Evolutionary conservation across 495 filamentous ascomycete species (phyloP), one percentile per base, ranked within the genome.

Genomic region (Rostrohypoxylon terebratum): DNA sequence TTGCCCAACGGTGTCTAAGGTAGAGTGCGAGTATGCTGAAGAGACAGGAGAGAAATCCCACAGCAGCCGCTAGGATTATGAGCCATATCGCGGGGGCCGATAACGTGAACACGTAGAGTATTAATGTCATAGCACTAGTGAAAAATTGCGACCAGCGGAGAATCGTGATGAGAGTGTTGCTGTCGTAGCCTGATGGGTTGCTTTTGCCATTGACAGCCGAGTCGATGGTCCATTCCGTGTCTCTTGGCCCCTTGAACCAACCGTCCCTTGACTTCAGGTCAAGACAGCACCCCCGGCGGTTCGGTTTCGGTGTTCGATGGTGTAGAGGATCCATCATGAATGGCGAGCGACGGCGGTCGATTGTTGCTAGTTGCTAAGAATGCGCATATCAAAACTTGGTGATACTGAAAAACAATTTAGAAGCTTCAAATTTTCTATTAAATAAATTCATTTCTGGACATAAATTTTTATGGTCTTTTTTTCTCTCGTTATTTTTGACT

Each of bases 111-210:
- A 70, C 51, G 31, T 74, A 74, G 28, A 67, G n/a, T 38, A 63
- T 55, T 1, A 70, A 11, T 25, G 44, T 34, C 45, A 69, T 16
- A 34, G 58, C 9, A 47, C 62, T 58, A 9, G 31, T 21, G 10
- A 74, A 25, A 34, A 63, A 70, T 47, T 74, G 71, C 7, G 66
- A 74, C 6, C 58, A 63, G 1, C 71, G 66, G 36, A 74, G 31
- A 28, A 74, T 70, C 34, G 66, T 70, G 45, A 74, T 67, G 58
- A 74, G 71, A 16, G 71, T 67, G 51, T 70, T 70, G 58, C 66
- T 70, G n/a, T 74, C 71, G 40, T 74, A 74, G 14, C 71, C 66
- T 14, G 71, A 59, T 20, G 71, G 71, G 34, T 67, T 74, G 2
- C 2, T 25, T 33, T 60, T 59, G 16, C 59, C 53, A 59, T 64